These are phyloP conservation scores for Iberis pinnata DNA, from an alignment of 345 rosid genomes.

Conservation along the genomic window DNA sequence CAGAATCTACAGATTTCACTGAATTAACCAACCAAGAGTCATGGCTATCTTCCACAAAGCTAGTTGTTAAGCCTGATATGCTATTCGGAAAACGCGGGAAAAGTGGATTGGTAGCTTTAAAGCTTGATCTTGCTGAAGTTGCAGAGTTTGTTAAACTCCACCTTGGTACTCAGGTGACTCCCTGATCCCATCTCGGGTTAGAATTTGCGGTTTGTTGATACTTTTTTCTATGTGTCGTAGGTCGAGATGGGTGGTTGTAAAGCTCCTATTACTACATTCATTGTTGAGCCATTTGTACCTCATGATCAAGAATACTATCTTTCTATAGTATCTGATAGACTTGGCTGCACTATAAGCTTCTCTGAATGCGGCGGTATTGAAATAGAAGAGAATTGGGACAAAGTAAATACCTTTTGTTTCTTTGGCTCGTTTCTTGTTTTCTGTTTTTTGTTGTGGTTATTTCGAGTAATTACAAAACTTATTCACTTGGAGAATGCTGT, in stretches of 20 bases:
- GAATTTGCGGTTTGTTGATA: neutral
- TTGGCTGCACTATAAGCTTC: constrained; percentile 76
- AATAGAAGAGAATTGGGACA: constrained; percentile 98
- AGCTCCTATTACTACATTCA: constrained; percentile 88
- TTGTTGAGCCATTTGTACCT: constrained; percentile 90
- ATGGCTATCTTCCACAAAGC: constrained; percentile 79
- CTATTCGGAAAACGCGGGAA: constrained; percentile 93
- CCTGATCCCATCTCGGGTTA: neutral
- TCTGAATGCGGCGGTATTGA: constrained; percentile 98
- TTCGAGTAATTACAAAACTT: no score
- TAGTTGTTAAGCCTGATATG: constrained; percentile 99
- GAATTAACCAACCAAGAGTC: constrained; percentile 69
- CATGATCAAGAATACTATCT: constrained; percentile 85
- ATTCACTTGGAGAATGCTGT: neutral
- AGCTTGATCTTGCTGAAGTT: constrained; percentile 94
- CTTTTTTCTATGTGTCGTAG: constrained; percentile 29
- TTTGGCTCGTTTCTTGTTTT: neutral
- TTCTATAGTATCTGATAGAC: constrained; percentile 83
- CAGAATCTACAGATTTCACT: constrained; percentile 65
- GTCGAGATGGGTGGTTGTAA: constrained; percentile 92
- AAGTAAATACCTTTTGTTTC: constrained; percentile 35
- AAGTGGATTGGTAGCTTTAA: constrained; percentile 88
- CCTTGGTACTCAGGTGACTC: constrained; percentile 71
- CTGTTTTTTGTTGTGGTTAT: no score
- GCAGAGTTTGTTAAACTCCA: constrained; percentile 86